Base-by-base conservation (phyloP, 257 asterid genomes). In the Eustoma russellianum region DNA sequence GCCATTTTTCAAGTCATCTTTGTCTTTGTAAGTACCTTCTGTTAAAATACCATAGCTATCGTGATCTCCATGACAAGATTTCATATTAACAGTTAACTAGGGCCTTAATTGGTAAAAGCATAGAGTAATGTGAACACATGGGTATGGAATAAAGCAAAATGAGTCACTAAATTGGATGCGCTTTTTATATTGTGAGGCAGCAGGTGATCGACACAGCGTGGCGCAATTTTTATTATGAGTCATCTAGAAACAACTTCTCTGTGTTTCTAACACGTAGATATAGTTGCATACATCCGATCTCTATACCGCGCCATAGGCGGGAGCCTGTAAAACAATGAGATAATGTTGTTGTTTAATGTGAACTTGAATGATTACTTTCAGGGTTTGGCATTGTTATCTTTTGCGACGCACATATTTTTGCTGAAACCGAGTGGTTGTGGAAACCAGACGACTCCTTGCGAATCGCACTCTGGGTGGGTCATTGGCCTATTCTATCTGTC, bases 381-480 rank as follows among this genome's bases (percentile, higher is more conserved):
- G 98, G 99, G 99, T 6, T 56, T 88, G 46, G 86, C 72, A 5
- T 54, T 81, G 57, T 68, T 92, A 8, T 83, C 99, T 46, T 28
- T 88, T 4, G 14, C 85, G 11, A 70, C 99, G 1, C 93, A 85
- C 57, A 34, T 76, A 3, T 76, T 77, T 67, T 62, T 92, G 75
- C 77, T 91, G 12, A 85, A 71, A 13, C 97, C 97, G 3, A 67
- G 33, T 53, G 96, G 96, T 0, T 92, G 97, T 50, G 95, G 99
- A 6, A 79, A 77, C 28, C 83, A 80, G 62, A 57, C 61, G 7
- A 64, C 44, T 3, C 62, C 33, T 1, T 92, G 99, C 28, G 64
- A 61, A 5, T 7, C 77, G 3, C 97, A 83, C 65, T 68, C 95
- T 6, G 77, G 74, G 34, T 81, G 84, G 93, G 86, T 19, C 63